Evolutionary conservation across 2,329 filamentous ascomycete species (phyloP), one percentile per base, ranked within the genome.

Genomic region (Phaeosphaeria sp.): DNA sequence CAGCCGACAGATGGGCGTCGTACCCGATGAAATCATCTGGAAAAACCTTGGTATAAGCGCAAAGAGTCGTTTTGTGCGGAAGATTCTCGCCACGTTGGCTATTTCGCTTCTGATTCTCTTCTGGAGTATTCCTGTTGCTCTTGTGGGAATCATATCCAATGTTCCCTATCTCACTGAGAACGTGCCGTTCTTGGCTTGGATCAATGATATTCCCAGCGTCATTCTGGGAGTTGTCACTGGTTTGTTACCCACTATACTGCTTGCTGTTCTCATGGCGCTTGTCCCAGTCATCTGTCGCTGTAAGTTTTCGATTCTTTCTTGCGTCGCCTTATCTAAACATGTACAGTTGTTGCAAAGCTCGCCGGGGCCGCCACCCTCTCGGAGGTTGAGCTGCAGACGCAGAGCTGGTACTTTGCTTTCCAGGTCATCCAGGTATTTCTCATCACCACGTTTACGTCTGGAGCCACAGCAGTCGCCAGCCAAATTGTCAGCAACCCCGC

Each of bases 371-470:
- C 65, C 3, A 82, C 80, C 0, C 72, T 72, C 20, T 76, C 78
- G 30, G 77, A 81, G 50, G 77, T 81, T 10, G 81, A 83, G 46
- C 82, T 98, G 17, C 93, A 92, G 59, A 93, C 91, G 0, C 95
- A 99, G 74, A 94, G 93, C 71, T 90, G 88, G 65, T 99, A 96
- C 82, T 99, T 97, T 73, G 87, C 85, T 48, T 96, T 96, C 82
- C 92, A 95, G 76, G 87, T 97, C 44, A 85, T 97, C 17, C 93
- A 98, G 74, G 92, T 96, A 39, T 98, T 97, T 81, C 81, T 97
- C 57, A 87, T 97, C 50, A 89, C 92, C 0, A 97, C 94, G 0
- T 68, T 97, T 39, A 85, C 91, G 4, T 92, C 91, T 20, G 89
- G 92, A 0, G 92, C 93, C 3, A 87, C 92, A 1, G 85, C 89